Base-by-base conservation (phyloP, 768 basidiomycete genomes). In the Piloderma croceum region DNA sequence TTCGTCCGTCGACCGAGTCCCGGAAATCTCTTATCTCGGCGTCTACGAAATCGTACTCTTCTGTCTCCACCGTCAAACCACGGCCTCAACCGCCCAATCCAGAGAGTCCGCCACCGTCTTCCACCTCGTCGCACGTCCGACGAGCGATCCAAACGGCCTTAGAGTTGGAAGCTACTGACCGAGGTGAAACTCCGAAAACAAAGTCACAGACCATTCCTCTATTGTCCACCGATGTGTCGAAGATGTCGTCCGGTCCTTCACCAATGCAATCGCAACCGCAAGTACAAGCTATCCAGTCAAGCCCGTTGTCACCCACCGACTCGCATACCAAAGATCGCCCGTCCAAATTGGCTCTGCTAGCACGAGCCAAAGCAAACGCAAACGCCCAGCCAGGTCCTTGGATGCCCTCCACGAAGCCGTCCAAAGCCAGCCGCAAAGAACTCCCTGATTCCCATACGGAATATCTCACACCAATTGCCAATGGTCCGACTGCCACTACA, bases 401-500 rank as follows among this genome's bases (percentile, higher is more conserved):
- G 55, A 2, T 49, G 50, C 4, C 39, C 60, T 2, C 51, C 31
- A n/a, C 7, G 38, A 12, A 21, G 38, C 13, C 45, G 51, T 23
- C 46, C 51, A 4, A 33, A 42, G 33, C 56, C 55, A 51, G 39
- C 60, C 56, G 36, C 57, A 53, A 24, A 60, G 51, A 34, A 58
- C 59, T 75, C 40, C 71, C 70, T n/a, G 63, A 59, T 34, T 48
- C 72, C 34, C 75, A 61, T 36, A 88, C 86, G 5, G 79, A 87
- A 53, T 84, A 81, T 54, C 61, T 87, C 9, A 82, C 76, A 12
- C 86, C 87, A 2, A 85, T 83, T 33, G 83, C 82, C n/a, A 89
- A 89, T 52, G 84, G 86, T 1, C 64, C 82, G 3, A 79, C 83
- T n/a, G 86, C 78, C 10, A 89, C 86, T 1, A 87, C 85, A 12